Conservation (phyloP, 192 early-diverging fungal species). For the Mortierella hygrophila region DNA sequence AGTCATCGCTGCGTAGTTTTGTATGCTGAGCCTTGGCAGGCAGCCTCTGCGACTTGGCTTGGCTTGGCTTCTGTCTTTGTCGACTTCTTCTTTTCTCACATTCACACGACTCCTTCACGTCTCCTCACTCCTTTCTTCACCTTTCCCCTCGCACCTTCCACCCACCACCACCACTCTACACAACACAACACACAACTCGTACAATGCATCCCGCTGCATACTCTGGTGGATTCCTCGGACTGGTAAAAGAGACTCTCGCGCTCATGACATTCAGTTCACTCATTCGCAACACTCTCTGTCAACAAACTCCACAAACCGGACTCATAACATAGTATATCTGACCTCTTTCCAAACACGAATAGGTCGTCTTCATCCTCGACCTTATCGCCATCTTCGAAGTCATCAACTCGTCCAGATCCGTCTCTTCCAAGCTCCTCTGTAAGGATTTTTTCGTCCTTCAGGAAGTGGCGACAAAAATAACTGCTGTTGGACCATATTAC, state of each 20-base stretch:
- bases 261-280: not conserved
- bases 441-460: not conserved
- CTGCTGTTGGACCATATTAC: not conserved
- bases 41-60: not conserved
- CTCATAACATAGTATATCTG: not conserved
- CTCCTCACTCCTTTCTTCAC: not conserved
- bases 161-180: not conserved
- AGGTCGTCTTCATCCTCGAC: constrained; percentile 67
- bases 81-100: not conserved
- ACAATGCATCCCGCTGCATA: constrained; percentile 42
- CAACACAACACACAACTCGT: not conserved
- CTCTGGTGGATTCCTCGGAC: constrained; percentile 42
- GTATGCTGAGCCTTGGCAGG: not conserved
- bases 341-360: not conserved
- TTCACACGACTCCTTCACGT: not conserved
- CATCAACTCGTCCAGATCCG: constrained; percentile 60
- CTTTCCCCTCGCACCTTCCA: not conserved
- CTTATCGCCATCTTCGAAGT: constrained; percentile 71
- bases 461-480: not conserved
- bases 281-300: not conserved
- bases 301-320: not conserved
- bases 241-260: constrained; percentile 10
- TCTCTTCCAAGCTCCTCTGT: constrained; percentile 65
- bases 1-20: not conserved
- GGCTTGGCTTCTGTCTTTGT: not conserved